Base-by-base conservation (phyloP, 352 stramenopile genomes). In the Globisporangium alternatum region DNA sequence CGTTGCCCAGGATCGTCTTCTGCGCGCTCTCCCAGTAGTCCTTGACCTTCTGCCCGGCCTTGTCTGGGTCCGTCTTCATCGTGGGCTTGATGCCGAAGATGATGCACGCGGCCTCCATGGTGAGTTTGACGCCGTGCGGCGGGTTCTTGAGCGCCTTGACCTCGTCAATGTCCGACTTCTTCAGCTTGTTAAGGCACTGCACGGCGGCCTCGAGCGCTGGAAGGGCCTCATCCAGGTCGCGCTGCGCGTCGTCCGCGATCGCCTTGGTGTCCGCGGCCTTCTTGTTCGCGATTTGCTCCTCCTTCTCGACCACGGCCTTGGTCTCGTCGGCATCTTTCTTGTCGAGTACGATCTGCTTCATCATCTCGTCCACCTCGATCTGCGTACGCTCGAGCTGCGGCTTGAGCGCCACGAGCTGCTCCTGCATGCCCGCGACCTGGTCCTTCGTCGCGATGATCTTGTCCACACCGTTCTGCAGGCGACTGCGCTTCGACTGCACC, bases 131-230 rank as follows among this genome's bases (percentile, higher is more conserved):
- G n/a, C 83, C 84, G 30, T 94, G 80, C 1, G 87, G 89, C 3
- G 88, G 88, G 51, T 97, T 97, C 69, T 94, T 95, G 8, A 96
- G 74, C 0, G 87, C 83, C 39, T 97, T 96, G 0, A 97, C 87
- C 71, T 98, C 94, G 61, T 97, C 92, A 60, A 98, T 98, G 78
- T 97, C 92, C 8, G 84, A 88, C 60, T 98, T 98, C 58, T 98
- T 98, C 6, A 98, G 70, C 17, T 70, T 71, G 47, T 97, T 97
- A 7, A 98, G 71, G 71, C 90, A 98, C 69, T 97, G 88, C 1
- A 97, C 91, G 5, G 94, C 93, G 0, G 90, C 89, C 56, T 97
- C 93, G 1, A 98, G 77, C 1, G 94, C 94, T 0, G 94, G 94
- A 7, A 98, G 69, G 0, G 94, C 93, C 66, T 98, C 91, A 54